Percentiles rank a stretch among this genome's conserved stretches.
Evolutionary conservation across 1,139 yeast species (phyloP).

Genomic region (Ogataea hybrid): DNA sequence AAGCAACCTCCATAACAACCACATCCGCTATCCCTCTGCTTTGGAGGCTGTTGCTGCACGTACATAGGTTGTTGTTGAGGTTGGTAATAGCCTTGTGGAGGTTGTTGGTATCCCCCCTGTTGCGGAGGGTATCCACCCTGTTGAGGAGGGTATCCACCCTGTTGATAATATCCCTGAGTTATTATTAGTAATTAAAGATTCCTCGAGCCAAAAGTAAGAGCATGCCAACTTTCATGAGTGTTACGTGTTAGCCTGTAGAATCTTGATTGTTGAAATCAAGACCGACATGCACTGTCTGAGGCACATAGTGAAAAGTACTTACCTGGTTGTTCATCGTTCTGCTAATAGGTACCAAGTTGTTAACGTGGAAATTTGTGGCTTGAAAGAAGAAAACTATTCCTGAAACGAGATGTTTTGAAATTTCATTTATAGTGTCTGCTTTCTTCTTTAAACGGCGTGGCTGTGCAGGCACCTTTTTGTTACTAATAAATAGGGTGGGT

Average conservation of each 20-base stretch:
- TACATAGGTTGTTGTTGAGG: constrained; percentile 28
- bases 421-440: not conserved
- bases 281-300: no score
- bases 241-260: no score
- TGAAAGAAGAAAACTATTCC: not conserved
- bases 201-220: no score
- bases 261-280: no score
- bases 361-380: no score
- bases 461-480: not conserved
- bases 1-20: constrained; percentile 24
- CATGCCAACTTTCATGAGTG: no score
- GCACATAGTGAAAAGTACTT: not conserved
- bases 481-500: no score
- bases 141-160: constrained; percentile 15
- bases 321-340: constrained; percentile 2
- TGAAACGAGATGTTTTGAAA: not conserved
- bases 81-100: constrained; percentile 17
- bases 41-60: constrained; percentile 26
- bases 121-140: constrained; percentile 15
- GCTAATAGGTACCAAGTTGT: no score
- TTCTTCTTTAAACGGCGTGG: not conserved
- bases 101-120: constrained; percentile 14
- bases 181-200: not conserved
- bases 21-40: constrained; percentile 17
- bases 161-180: constrained; percentile 17